Evolutionary conservation across 1,284 basidiomycete genomes (phyloP).

Genomic region (Vanrija pseudolonga): DNA sequence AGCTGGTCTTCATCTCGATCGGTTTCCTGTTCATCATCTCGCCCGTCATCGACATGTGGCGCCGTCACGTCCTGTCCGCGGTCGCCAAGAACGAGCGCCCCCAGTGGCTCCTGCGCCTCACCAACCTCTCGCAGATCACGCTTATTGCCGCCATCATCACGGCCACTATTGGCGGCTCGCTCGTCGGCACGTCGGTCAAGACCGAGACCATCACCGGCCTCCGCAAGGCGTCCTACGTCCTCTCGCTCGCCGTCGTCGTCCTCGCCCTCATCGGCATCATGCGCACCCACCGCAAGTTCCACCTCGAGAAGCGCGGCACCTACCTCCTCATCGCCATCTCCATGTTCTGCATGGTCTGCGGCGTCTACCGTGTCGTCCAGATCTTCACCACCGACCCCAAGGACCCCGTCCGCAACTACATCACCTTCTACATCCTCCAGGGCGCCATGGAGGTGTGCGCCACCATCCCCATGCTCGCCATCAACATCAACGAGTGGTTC

Average conservation of each 20-base stretch:
- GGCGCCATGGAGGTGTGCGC: slow-evolving; percentile 4
- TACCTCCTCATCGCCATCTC: slow-evolving; percentile 12
- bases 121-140: not conserved
- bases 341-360: slow-evolving; percentile 13
- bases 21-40: slow-evolving; percentile 34
- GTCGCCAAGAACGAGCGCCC: slow-evolving; percentile 3
- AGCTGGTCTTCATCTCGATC: slow-evolving; percentile 31
- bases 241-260: slow-evolving; percentile 23
- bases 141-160: slow-evolving; percentile 27
- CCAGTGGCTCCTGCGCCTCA: slow-evolving; percentile 1
- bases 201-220: slow-evolving; percentile 18
- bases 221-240: slow-evolving; percentile 17
- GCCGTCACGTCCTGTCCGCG: slow-evolving; percentile 16
- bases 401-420: slow-evolving; percentile 8
- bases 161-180: slow-evolving; percentile 17
- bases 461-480: slow-evolving; percentile 1
- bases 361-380: slow-evolving; percentile 22
- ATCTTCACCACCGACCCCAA: slow-evolving; percentile 11
- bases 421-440: slow-evolving; percentile 28
- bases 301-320: slow-evolving; percentile 2
- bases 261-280: slow-evolving; percentile 12
- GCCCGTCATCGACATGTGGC: slow-evolving; percentile 27
- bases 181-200: not conserved
- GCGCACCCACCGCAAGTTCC: slow-evolving; percentile 14
- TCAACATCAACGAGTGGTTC: slow-evolving; percentile 11